Evolutionary conservation across 2,329 filamentous ascomycete genomes (phyloP).

Genomic region (Venturia nashicola): DNA sequence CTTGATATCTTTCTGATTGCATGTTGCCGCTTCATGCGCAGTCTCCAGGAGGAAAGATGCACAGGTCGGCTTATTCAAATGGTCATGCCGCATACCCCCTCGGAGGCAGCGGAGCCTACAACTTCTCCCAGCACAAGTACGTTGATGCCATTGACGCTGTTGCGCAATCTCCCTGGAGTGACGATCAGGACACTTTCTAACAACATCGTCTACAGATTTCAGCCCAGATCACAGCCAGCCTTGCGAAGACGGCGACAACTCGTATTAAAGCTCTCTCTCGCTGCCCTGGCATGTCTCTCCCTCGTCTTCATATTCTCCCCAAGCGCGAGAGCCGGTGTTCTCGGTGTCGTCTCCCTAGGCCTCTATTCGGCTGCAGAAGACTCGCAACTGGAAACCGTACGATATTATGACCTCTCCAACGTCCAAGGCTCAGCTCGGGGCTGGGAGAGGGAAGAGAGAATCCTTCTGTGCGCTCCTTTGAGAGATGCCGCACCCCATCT

Average conservation of each 20-base stretch:
- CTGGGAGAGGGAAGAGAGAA: constrained; percentile 93
- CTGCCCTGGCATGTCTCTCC: constrained; percentile 44
- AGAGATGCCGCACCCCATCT: constrained; percentile 87
- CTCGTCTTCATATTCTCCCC: constrained; percentile 63
- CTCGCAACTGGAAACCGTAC: constrained; percentile 81
- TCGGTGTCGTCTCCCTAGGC: constrained; percentile 55
- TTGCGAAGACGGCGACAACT: constrained; percentile 62
- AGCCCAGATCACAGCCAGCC: constrained; percentile 53
- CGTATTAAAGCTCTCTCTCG: constrained; percentile 52
- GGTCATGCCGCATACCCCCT: constrained; percentile 59
- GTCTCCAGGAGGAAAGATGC: constrained; percentile 56
- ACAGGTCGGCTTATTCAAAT: constrained; percentile 78
- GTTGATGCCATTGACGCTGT: constrained; percentile 17
- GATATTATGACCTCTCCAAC: constrained; percentile 90
- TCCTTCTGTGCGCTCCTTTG: constrained; percentile 86
- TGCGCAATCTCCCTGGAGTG: background rate
- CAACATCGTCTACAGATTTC: constrained; percentile 12
- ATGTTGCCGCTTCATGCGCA: constrained; percentile 52
- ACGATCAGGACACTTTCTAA: constrained; percentile 1
- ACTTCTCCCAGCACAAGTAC: constrained; percentile 82
- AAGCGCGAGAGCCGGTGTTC: constrained; percentile 52
- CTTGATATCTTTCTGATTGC: constrained; percentile 14
- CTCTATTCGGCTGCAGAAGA: constrained; percentile 51
- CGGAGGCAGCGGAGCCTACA: constrained; percentile 58
- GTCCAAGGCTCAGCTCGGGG: constrained; percentile 84